Evolutionary conservation across 331 rosid species (phyloP), one percentile per base, ranked within the genome.

Genomic region (Phaseolus coccineus): DNA sequence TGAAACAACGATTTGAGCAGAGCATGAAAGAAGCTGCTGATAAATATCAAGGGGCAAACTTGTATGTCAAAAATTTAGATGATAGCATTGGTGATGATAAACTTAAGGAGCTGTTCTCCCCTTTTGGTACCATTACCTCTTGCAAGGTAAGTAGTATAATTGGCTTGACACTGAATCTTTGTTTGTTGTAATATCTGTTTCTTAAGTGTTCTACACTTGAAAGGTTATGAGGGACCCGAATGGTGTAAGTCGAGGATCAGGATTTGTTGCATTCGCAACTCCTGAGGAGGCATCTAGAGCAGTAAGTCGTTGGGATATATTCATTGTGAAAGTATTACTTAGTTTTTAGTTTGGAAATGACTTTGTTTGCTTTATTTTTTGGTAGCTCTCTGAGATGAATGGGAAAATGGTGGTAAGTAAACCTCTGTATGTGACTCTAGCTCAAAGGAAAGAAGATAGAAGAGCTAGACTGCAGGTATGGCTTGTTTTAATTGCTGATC

Each of bases 231-330:
- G 91, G 77, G 99, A 95, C 77, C 97, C 97, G 19, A 95, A 80
- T 69, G 99, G 99, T 78, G 33, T 91, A 2, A 95, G 99, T 68
- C 89, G 97, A 62, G 99, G 99, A 39, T 95, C 99, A 0, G 99
- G 97, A 11, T 95, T 95, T 85, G 97, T 95, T 83, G 97, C 99
- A 74, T 95, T 92, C 81, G 91, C 97, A 3, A 91, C 96, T 81
- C 89, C 97, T n/a, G 99, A 95, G 85, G 99, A 95, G 85, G 99
- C 99, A 77, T 84, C 93, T 71, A 89, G 93, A 90, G 97, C 99
- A 33, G 98, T 94, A 90, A 87, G 97, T 89, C 50, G 10, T 74
- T 19, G n/a, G 78, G 69, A 27, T 47, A 30, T 52, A 62, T 67
- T 59, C 27, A 47, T 66, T 28, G 3, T 44, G 69, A 50, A 51